Base-by-base conservation (phyloP, 1,284 basidiomycete genomes). In the Irpex rosettiformis region DNA sequence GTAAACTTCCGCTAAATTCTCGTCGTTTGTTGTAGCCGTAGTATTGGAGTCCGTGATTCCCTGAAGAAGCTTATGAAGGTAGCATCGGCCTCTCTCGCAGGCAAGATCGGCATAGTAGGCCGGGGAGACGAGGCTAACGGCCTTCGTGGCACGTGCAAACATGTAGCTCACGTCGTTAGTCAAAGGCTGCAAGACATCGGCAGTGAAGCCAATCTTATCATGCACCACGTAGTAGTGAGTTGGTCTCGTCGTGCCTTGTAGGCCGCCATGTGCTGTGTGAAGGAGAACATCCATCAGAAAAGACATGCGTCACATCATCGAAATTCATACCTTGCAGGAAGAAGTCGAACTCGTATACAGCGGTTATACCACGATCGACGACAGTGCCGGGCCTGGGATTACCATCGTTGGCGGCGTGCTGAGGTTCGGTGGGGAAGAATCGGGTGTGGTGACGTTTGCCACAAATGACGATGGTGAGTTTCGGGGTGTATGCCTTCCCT, bases 381-480 rank as follows among this genome's bases (percentile, higher is more conserved):
- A 91, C 86, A 8, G 89, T 91, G 5, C 89, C 89, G 3, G 89
- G 80, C 54, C 77, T 79, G 1, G 88, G 85, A 61, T 92, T 92
- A 0, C 86, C 87, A 56, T 88, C 80, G 1, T 64, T 53, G 57
- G 86, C 87, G 0, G 83, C 87, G 42, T 81, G 72, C 8, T 66
- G 66, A 1, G 69, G 69, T 33, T 82, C 77, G 3, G 83, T 86
- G 3, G 91, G 89, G 68, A 84, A 93, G 76, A 93, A 93, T 11
- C 91, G 85, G 8, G 91, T 91, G 68, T 93, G 89, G 64, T 93
- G 92, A 1, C 91, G 82, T 73, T 93, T 93, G 21, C 87, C 85
- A 68, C 89, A 92, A 58, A 93, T 82, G 61, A 93, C 82, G 62
- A 92, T 88, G 7, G 85, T 88, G 6, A 94, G 70, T 66, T 84